A percentile compares a stretch with the other conserved stretches of the same genome.
phyloP scores from a whole-genome alignment of 73 alveolate species.

The Breviolum minutum region DNA sequence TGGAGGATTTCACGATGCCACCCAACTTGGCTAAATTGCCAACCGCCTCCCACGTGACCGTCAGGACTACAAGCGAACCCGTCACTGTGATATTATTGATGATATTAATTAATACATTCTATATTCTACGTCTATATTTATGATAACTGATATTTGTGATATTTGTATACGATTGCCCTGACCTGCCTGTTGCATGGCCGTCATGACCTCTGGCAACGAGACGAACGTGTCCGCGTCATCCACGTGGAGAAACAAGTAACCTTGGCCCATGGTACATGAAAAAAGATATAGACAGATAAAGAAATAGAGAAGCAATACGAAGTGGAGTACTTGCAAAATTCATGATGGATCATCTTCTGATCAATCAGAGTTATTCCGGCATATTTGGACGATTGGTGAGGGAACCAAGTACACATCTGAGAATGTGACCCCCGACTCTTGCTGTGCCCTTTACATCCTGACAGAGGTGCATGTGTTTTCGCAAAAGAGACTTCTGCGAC shows the following conservation, averaged over 20 bases:
- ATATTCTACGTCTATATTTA: no score
- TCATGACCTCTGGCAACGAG: conserved; percentile 28
- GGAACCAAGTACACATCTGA: neutral
- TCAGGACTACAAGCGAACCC: no score
- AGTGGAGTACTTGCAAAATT: no score
- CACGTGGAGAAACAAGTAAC: conserved; percentile 60
- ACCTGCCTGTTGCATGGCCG: conserved; percentile 65
- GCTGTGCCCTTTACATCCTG: conserved; percentile 39
- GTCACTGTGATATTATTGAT: no score
- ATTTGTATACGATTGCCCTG: no score
- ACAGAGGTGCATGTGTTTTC: neutral
- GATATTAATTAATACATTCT: no score
- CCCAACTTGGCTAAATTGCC: conserved; percentile 13
- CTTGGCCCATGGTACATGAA: neutral
- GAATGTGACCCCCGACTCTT: conserved; percentile 10
- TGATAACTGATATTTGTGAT: no score
- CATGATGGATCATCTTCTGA: no score
- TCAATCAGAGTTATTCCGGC: no score
- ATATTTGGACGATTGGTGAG: neutral
- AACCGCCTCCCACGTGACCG: neutral
- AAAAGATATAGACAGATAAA: no score
- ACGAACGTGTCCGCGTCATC: conserved; percentile 60
- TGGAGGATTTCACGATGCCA: neutral
- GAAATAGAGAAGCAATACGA: no score
- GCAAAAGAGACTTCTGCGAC: no score